Evolutionary conservation across 352 stramenopile species (phyloP), one percentile per base, ranked within the genome.

Genomic region (Pythium apleroticum): DNA sequence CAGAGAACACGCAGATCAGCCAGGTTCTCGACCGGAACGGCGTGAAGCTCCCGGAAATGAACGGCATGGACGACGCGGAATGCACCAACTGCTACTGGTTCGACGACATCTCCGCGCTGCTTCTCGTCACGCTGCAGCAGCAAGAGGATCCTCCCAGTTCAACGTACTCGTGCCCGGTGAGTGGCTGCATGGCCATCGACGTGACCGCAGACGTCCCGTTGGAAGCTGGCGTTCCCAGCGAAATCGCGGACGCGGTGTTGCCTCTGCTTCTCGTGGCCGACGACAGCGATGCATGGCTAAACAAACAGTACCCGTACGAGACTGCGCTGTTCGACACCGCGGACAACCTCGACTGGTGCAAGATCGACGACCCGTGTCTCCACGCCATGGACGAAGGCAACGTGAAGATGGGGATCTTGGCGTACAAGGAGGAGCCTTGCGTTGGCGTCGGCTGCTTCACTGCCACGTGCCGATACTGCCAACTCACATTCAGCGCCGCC

Each of bases 81-180:
- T 78, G 74, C 41, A 52, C 52, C 20, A 70, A 73, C 50, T 81
- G 74, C 66, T 78, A 63, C 56, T 67, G 65, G 35, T 81, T 64
- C 45, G 71, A 81, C 37, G 19, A 56, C 5, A n/a, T 52, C 19
- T 56, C 35, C 5, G 52, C 57, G 8, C 6, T 78, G 0, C 43
- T 81, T 14, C 1, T 56, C 4, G 22, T 81, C 28, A 55, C 57
- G 11, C 17, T 81, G 10, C 41, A 59, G 15, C 57, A 81, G 27
- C 55, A 11, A 7, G 35, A 31, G 7, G 62, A 65, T 10, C 69
- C 65, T 8, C 35, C 48, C 0, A 55, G 52, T 1, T 52, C 49
- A 10, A 45, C 35, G 17, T 37, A 30, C 5, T 55, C 74, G 0
- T 81, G 74, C 35, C 66, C 74, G 4, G 25, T 35, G 4, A 37